Base-by-base conservation (phyloP, 1,284 basidiomycete genomes). In the Ganoderma meredithae region DNA sequence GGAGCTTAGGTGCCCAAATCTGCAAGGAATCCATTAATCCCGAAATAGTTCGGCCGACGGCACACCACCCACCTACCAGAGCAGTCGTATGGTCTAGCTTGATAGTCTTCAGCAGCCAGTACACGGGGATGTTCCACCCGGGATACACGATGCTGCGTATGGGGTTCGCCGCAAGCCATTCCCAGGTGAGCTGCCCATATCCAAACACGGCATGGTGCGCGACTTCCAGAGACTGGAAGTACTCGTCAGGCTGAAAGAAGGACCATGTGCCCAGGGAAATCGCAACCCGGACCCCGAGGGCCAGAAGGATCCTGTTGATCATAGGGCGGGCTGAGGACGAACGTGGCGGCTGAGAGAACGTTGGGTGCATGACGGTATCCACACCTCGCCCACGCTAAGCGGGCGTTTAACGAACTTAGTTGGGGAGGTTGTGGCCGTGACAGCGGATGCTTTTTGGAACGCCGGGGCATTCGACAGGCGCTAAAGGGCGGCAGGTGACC, bases 191-290 rank as follows among this genome's bases (percentile, higher is more conserved):
- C 76, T 92, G 88, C 1, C 96, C 98, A 79, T 95, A 96, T 40
- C 96, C 96, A 79, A 95, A 99, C 65, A 97, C 95, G 56, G 92
- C 80, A 63, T 85, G 84, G 78, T 99, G 94, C 0, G 98, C 98
- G 39, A 96, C 93, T 78, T 99, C 98, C 53, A 98, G 86, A 10
- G 96, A 89, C 78, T 99, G 98, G 76, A 93, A 99, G 81, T 95
- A 98, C 81, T 99, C 98, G 81, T 99, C 98, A 1, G 98, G 97
- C 79, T 99, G 97, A 79, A 99, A 99, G 82, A 94, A 95, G 0
- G 96, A 96, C 62, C 88, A 86, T 0, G 95, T 96, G 31, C 84
- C 81, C 15, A 96, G 76, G 0, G 93, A 91, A 55, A 93, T 81
- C 6, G 81, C 69, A 59, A 92, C 76, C 58, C 93, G 89, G 33